phyloP scores from a whole-genome alignment of 345 rosid genomes.

The Arabidopsis suecica region DNA sequence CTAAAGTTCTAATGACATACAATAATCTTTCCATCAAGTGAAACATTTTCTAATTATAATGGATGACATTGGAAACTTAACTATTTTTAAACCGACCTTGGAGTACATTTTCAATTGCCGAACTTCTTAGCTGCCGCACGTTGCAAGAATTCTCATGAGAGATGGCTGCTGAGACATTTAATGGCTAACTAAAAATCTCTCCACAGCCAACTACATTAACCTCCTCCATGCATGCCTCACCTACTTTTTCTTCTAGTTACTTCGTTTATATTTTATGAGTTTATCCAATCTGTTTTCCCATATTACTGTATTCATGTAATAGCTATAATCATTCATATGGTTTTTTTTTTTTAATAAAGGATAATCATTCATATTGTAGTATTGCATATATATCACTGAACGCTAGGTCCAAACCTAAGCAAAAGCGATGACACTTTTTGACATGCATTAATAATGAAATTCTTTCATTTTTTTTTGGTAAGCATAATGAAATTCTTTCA shows the following conservation, averaged over 20 bases:
- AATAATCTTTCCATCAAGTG: no score
- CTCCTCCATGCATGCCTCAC: constrained; percentile 27
- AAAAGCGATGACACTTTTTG: not conserved
- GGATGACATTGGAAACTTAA: no score
- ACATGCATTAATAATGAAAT: not conserved
- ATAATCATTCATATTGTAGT: not conserved
- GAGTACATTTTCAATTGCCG: constrained; percentile 12
- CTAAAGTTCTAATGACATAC: no score
- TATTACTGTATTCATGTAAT: not conserved
- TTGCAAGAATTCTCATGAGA: not conserved
- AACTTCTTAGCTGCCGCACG: constrained; percentile 16
- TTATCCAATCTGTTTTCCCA: not conserved
- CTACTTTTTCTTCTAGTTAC: constrained; percentile 16
- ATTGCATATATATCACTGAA: not conserved
- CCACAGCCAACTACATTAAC: constrained; percentile 29
- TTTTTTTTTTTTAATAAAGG: not conserved
- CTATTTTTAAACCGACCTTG: not conserved
- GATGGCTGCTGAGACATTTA: constrained; percentile 14
- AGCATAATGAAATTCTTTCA: not conserved
- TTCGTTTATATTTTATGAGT: not conserved
- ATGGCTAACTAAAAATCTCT: constrained; percentile 16
- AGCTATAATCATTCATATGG: not conserved
- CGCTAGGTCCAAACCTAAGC: constrained; percentile 11
- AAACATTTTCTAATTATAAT: no score
- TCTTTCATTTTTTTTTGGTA: no score